These are phyloP conservation scores for Paracorniculantispora psalliotae DNA, from an alignment of 2,329 filamentous ascomycete genomes.

Conservation along the genomic window DNA sequence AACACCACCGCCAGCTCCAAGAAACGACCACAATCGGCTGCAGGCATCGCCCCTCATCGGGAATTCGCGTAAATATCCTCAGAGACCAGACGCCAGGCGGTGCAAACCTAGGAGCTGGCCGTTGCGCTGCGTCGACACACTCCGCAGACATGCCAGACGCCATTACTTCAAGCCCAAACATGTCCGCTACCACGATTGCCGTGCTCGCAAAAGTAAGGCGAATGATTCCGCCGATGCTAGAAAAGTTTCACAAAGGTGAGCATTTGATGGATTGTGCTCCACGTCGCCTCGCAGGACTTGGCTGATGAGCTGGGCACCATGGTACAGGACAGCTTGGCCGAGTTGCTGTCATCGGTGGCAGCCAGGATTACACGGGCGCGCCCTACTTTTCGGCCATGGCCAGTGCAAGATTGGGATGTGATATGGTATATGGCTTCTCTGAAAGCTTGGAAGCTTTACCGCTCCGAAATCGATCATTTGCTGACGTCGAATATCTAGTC, in stretches of 20 bases:
- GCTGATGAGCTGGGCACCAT: not conserved
- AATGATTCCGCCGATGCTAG: constrained; percentile 91
- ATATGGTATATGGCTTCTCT: constrained; percentile 61
- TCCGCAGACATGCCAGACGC: constrained; percentile 9
- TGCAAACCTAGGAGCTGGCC: not conserved
- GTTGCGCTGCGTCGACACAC: not conserved
- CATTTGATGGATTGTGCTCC: not conserved
- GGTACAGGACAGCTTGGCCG: constrained; percentile 83
- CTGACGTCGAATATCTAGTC: constrained; percentile 45
- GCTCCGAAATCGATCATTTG: not conserved
- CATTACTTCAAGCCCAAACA: constrained; percentile 31
- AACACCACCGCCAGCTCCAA: no score
- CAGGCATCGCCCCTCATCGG: not conserved
- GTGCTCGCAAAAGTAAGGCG: constrained; percentile 77
- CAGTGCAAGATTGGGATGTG: constrained; percentile 81
- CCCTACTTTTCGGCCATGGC: constrained; percentile 99
- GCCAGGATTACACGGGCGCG: constrained; percentile 92
- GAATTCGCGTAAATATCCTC: not conserved
- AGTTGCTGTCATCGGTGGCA: constrained; percentile 90
- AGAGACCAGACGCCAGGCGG: no score
- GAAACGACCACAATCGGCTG: not conserved
- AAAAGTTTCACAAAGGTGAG: constrained; percentile 90
- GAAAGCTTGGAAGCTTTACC: not conserved
- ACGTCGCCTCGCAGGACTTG: not conserved
- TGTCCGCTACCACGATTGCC: constrained; percentile 68